Conservation (phyloP, 768 basidiomycete genomes). For the Boletus rex-veris region DNA sequence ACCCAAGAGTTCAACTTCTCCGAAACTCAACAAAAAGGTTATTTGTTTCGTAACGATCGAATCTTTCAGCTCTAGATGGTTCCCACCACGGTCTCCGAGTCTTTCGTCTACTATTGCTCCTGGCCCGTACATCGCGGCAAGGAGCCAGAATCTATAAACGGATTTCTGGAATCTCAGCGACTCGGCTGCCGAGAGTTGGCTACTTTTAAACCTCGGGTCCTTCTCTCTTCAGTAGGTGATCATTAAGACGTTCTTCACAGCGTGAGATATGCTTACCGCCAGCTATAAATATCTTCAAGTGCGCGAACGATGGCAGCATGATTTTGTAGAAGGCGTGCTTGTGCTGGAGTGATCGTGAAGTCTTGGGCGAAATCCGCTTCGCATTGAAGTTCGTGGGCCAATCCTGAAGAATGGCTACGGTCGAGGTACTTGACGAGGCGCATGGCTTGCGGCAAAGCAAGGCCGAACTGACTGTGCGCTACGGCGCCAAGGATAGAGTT, state of each 20-base stretch:
- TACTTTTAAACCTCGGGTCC: conserved; percentile 32
- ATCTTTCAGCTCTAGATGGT: not conserved
- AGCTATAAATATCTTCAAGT: conserved; percentile 40
- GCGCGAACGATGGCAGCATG: conserved; percentile 24
- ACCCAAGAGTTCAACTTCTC: conserved; percentile 18
- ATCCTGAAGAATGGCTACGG: not conserved
- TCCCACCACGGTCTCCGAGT: not conserved
- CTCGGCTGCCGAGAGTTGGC: conserved; percentile 31
- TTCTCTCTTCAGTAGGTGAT: conserved; percentile 30
- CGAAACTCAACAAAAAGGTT: conserved; percentile 5
- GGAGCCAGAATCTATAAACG: conserved; percentile 30
- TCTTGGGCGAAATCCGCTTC: conserved; percentile 1
- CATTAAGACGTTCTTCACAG: not conserved
- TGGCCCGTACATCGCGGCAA: conserved; percentile 8
- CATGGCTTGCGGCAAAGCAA: conserved; percentile 32
- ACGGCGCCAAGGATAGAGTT: conserved; percentile 31
- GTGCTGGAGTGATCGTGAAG: conserved; percentile 12
- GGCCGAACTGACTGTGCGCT: conserved; percentile 28
- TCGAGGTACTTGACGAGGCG: conserved; percentile 19
- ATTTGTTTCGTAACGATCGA: conserved; percentile 5
- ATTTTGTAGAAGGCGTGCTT: conserved; percentile 22
- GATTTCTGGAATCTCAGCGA: conserved; percentile 30
- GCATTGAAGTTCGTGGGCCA: conserved; percentile 8
- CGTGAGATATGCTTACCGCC: conserved; percentile 27
- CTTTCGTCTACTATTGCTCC: not conserved